Conservation (phyloP, 83 land plant species). For the Picea abies region DNA sequence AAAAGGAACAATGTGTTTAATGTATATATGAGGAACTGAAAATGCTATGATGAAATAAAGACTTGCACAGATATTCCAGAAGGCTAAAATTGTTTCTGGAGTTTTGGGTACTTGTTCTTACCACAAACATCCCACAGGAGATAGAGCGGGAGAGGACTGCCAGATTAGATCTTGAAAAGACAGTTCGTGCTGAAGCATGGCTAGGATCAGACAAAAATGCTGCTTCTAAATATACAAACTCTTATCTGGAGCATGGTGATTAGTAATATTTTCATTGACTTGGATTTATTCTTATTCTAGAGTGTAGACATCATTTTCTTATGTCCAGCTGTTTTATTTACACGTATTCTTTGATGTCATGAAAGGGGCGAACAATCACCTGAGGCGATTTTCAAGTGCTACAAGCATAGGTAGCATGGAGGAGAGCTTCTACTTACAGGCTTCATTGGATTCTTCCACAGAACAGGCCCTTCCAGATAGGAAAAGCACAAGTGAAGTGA, state of each 20-base stretch:
- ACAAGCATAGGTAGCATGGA: conserved; percentile 81
- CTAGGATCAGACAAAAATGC: conserved; percentile 48
- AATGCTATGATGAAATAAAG: background rate
- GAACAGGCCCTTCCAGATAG: conserved; percentile 52
- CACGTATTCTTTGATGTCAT: conserved; percentile 1
- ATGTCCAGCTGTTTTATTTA: conserved; percentile 1
- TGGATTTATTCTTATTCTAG: background rate
- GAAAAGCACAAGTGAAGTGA: conserved; percentile 50
- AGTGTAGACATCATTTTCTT: background rate
- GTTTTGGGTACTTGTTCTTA: background rate
- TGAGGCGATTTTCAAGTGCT: conserved; percentile 70
- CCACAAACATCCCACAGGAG: conserved; percentile 51
- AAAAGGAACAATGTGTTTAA: background rate
- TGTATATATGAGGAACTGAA: background rate
- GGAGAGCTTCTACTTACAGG: conserved; percentile 85
- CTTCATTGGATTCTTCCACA: conserved; percentile 75
- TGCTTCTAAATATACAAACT: conserved; percentile 36
- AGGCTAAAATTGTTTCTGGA: background rate
- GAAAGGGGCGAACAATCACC: conserved; percentile 27
- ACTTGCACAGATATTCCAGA: background rate
- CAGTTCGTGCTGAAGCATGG: conserved; percentile 48
- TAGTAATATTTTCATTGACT: background rate
- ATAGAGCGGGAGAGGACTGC: conserved; percentile 74
- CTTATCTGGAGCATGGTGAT: conserved; percentile 53
- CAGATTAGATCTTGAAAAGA: conserved; percentile 69